A percentile compares a stretch with the other conserved stretches of the same genome.
Conservation (phyloP, 2,329 filamentous ascomycete genomes). For the Claviceps sp. region DNA sequence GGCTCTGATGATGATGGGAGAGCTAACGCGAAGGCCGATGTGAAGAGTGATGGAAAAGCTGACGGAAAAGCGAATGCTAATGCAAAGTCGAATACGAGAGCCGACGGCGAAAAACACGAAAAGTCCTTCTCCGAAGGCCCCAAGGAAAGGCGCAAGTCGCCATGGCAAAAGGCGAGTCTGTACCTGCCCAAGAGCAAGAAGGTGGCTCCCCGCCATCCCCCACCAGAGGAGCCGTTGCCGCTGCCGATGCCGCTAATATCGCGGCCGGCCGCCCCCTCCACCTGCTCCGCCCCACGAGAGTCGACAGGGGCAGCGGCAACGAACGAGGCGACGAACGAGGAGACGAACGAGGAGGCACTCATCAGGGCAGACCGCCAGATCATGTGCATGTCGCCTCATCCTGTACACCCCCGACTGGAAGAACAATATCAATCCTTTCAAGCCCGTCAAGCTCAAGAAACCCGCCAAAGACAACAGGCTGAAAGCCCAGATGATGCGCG, state of each 20-base stretch:
- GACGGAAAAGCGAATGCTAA: too few relatives aligned
- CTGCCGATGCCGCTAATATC: neutral
- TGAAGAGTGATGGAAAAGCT: too few relatives aligned
- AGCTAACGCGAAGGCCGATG: too few relatives aligned
- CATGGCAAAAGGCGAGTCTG: conserved; percentile 12
- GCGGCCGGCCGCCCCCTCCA: neutral
- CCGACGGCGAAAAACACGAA: neutral
- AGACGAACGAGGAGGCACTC: neutral
- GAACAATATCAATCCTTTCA: conserved; percentile 15
- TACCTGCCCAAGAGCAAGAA: conserved; percentile 6
- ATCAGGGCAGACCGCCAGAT: neutral
- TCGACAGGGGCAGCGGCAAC: neutral
- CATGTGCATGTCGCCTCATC: conserved; percentile 10
- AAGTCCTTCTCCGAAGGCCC: neutral
- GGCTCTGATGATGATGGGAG: conserved; percentile 6
- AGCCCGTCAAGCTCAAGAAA: conserved; percentile 7
- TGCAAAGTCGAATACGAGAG: neutral
- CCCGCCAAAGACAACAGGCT: neutral
- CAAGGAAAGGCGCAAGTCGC: conserved; percentile 8
- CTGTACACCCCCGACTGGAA: conserved; percentile 12
- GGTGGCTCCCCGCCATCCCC: neutral
- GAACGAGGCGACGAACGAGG: neutral
- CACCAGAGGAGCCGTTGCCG: neutral
- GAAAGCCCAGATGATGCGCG: conserved; percentile 12
- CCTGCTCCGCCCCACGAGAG: neutral